These are phyloP conservation scores for Scedosporium aurantiacum DNA, from an alignment of 2,329 filamentous ascomycete genomes.

Conservation along the genomic window DNA sequence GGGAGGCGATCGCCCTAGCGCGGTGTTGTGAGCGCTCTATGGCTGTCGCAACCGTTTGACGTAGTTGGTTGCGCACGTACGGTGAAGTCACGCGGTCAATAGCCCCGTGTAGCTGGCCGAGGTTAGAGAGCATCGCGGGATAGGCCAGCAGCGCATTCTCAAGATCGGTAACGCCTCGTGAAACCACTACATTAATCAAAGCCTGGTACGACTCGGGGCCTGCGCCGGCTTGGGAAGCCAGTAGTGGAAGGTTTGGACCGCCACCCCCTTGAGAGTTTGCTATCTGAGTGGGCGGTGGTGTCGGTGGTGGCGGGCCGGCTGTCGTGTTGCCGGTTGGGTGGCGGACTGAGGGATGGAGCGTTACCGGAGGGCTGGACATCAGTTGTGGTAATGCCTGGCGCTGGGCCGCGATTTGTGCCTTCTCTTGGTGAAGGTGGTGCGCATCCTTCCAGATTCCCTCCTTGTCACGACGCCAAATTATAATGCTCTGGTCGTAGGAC, in stretches of 20 bases:
- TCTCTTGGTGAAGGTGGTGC: constrained; percentile 65
- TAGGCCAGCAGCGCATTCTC: constrained; percentile 33
- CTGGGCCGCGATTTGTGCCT: constrained; percentile 44
- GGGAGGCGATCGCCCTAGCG: neutral
- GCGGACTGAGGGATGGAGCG: constrained; percentile 8
- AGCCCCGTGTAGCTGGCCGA: constrained; percentile 34
- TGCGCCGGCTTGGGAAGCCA: neutral
- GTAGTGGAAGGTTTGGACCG: neutral
- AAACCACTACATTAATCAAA: constrained; percentile 42
- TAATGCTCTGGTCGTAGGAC: constrained; percentile 90
- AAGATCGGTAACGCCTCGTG: constrained; percentile 36
- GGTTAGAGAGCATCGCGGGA: constrained; percentile 36
- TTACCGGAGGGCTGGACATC: neutral
- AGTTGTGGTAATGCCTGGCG: constrained; percentile 10
- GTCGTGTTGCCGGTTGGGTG: constrained; percentile 2
- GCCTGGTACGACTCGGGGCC: constrained; percentile 14
- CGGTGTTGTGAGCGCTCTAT: constrained; percentile 20
- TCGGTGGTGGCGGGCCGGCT: constrained; percentile 2
- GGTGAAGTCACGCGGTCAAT: constrained; percentile 42
- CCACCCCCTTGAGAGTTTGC: constrained; percentile 1
- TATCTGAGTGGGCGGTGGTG: neutral
- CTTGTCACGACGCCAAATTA: constrained; percentile 82
- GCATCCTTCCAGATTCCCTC: constrained; percentile 76
- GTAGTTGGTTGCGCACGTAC: constrained; percentile 34
- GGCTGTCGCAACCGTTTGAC: constrained; percentile 36